Evolutionary conservation across 164 flowering plant species (phyloP).

Genomic region (Dillenia turbinata): DNA sequence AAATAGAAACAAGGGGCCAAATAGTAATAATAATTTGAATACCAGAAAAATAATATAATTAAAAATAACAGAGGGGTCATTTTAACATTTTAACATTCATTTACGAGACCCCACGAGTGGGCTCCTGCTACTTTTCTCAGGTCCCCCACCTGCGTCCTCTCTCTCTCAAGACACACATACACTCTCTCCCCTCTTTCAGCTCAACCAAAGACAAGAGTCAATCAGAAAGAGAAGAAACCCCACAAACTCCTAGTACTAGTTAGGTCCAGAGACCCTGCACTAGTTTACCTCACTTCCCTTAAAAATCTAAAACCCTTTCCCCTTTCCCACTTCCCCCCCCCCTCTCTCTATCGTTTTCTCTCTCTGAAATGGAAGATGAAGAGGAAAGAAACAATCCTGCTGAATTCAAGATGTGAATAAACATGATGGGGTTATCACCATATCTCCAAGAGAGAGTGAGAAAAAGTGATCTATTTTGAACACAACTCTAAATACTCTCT

Average conservation of each 20-base stretch:
- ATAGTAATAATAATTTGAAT: too few relatives aligned
- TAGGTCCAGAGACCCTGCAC: too few relatives aligned
- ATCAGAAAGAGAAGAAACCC: slow-evolving; percentile 25
- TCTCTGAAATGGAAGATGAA: slow-evolving; percentile 2
- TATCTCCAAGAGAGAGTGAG: too few relatives aligned
- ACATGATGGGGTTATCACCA: too few relatives aligned
- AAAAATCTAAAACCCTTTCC: not conserved
- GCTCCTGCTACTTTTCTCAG: slow-evolving; percentile 8
- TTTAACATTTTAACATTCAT: too few relatives aligned
- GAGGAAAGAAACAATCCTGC: not conserved
- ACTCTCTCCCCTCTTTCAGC: too few relatives aligned
- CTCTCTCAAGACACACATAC: slow-evolving; percentile 1
- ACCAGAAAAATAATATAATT: too few relatives aligned
- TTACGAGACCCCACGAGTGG: slow-evolving; percentile 28
- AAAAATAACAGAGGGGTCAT: too few relatives aligned
- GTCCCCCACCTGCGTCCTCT: slow-evolving; percentile 14
- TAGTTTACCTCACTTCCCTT: too few relatives aligned
- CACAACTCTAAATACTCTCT: not conserved
- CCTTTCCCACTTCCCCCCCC: not conserved
- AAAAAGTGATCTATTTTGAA: too few relatives aligned
- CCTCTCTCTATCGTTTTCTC: slow-evolving; percentile 1
- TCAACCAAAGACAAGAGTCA: slow-evolving; percentile 24
- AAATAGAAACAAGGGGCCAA: too few relatives aligned
- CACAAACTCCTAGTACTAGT: slow-evolving; percentile 19
- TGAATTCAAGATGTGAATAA: too few relatives aligned